Base-by-base conservation (phyloP, 768 basidiomycete genomes). In the Psilocybe azurescens region DNA sequence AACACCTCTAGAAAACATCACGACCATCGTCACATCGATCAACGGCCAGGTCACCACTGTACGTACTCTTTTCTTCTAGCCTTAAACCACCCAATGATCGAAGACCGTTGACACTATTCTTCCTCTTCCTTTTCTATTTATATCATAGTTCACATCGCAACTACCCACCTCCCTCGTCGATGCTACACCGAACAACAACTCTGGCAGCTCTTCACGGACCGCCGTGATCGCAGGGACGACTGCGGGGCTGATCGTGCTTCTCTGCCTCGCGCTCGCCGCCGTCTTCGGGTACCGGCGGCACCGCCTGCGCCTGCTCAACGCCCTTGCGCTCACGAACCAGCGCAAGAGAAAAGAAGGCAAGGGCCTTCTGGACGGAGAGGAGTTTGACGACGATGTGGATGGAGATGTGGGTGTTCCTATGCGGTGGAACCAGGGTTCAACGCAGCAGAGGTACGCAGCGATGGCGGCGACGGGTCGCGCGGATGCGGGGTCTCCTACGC, bases 191-290 rank as follows among this genome's bases (percentile, higher is more conserved):
- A 24, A 24, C 24, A 24, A 24, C 3, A 51, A 63, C 8, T 41
- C 52, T 13, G 52, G 62, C 8, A 54, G 56, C 39, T 58, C 63
- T 5, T 48, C 70, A 3, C 79, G 79, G 18, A 79, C 76, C 0
- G 75, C 77, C 46, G 71, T 79, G 44, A 82, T 83, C 36, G 81
- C 77, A 3, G 81, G 80, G 3, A 70, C 77, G 4, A 78, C 80
- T 36, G 73, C 75, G 4, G 81, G 75, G 2, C 75, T 69, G 8
- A 74, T 78, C 16, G 69, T 74, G 7, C 48, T 83, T 36, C 53
- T 83, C 13, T 71, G 81, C 50, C 24, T 78, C 3, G 49, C 67
- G 33, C 73, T 83, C 14, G 73, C 72, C 18, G 64, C 72, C 11
- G 63, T 81, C 2, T 83, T 83, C 61, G 72, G 66, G 18, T 74